phyloP scores from a whole-genome alignment of 1,284 basidiomycete species.

The Sporisorium sorghi region DNA sequence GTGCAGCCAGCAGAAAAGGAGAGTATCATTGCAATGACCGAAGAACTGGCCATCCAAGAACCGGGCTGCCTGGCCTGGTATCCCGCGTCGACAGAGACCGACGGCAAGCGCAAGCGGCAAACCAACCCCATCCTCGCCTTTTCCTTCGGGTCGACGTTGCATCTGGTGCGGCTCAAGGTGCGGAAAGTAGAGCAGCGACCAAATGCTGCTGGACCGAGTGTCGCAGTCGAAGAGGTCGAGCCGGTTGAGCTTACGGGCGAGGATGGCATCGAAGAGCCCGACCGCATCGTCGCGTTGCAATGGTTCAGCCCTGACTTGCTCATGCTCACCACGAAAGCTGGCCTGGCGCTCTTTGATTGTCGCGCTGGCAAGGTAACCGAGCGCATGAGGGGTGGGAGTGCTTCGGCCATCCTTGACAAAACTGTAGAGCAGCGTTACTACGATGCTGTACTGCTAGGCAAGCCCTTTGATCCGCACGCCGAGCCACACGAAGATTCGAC shows the following conservation, averaged over 20 bases:
- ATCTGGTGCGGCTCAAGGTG: slow-evolving; percentile 51
- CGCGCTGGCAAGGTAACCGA: slow-evolving; percentile 54
- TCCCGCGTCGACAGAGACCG: slow-evolving; percentile 49
- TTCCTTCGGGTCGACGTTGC: slow-evolving; percentile 52
- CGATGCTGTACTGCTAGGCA: slow-evolving; percentile 35
- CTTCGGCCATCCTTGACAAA: slow-evolving; percentile 67
- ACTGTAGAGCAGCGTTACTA: slow-evolving; percentile 46
- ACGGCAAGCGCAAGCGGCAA: slow-evolving; percentile 40
- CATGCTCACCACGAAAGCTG: slow-evolving; percentile 42
- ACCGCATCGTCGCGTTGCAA: slow-evolving; percentile 70
- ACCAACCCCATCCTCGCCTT: slow-evolving; percentile 62
- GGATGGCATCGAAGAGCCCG: slow-evolving; percentile 52
- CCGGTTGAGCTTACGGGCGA: slow-evolving; percentile 40
- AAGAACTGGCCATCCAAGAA: slow-evolving; percentile 4
- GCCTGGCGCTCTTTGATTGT: slow-evolving; percentile 56
- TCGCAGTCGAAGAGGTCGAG: slow-evolving; percentile 39
- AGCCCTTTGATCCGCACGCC: slow-evolving; percentile 24
- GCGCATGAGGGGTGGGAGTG: slow-evolving; percentile 59
- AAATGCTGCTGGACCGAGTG: background rate
- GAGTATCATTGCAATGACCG: background rate
- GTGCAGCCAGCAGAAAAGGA: slow-evolving; percentile 17
- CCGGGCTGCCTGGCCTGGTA: slow-evolving; percentile 61
- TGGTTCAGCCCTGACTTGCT: slow-evolving; percentile 71
- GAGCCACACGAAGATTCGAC: slow-evolving; percentile 9
- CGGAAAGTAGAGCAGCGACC: slow-evolving; percentile 28